phyloP scores from a whole-genome alignment of 202 grass and related monocot species.

The Musa balbisiana region DNA sequence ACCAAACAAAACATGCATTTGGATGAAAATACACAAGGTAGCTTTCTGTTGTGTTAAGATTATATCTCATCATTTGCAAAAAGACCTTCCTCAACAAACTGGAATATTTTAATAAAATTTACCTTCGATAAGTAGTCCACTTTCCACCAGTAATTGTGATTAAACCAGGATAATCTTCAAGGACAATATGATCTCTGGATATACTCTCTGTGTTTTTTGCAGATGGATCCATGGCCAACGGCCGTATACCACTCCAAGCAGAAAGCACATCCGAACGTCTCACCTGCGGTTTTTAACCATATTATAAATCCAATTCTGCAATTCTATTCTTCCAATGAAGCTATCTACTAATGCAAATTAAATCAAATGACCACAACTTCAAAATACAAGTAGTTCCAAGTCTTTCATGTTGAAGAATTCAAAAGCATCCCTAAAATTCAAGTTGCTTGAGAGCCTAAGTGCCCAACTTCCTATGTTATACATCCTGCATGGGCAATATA shows the following conservation, averaged over 20 bases:
- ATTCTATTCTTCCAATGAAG: background rate
- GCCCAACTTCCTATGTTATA: too few species aligned
- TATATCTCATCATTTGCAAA: background rate
- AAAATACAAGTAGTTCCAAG: background rate
- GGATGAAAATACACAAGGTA: background rate
- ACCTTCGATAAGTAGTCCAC: slow-evolving; percentile 99
- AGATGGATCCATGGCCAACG: slow-evolving; percentile 76
- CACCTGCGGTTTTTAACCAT: slow-evolving; percentile 43
- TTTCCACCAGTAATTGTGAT: slow-evolving; percentile 98
- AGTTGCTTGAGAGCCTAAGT: background rate
- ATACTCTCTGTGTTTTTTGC: slow-evolving; percentile 94
- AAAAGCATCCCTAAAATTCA: background rate
- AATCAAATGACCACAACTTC: background rate
- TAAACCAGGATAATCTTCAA: slow-evolving; percentile 78
- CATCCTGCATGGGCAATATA: too few species aligned
- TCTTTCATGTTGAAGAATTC: too few species aligned
- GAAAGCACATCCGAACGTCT: slow-evolving; percentile 96
- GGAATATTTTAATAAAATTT: slow-evolving; percentile 19
- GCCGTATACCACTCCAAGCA: slow-evolving; percentile 92
- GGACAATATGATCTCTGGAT: slow-evolving; percentile 94
- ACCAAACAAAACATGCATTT: background rate
- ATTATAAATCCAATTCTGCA: slow-evolving; percentile 8
- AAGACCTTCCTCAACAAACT: background rate
- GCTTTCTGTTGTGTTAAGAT: background rate
- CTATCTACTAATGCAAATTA: background rate